Evolutionary conservation across 2,329 filamentous ascomycete genomes (phyloP).

Genomic region (Pseudogymnoascus sp.): DNA sequence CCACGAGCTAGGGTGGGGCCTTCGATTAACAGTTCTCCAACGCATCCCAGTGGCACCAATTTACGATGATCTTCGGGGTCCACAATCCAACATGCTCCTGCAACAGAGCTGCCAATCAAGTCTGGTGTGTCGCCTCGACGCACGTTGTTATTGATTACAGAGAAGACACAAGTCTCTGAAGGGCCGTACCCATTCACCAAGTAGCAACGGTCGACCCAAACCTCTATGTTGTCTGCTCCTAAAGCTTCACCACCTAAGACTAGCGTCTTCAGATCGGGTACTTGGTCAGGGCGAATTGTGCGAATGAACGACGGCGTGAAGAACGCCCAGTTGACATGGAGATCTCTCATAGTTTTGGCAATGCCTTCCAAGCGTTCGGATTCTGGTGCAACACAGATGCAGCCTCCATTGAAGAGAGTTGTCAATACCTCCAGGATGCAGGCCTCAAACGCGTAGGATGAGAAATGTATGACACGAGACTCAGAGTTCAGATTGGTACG

Average conservation of each 20-base stretch:
- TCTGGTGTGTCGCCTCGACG: constrained; percentile 22
- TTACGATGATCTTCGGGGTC: not conserved
- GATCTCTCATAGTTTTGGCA: constrained; percentile 50
- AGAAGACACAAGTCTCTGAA: constrained; percentile 67
- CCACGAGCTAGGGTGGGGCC: constrained; percentile 52
- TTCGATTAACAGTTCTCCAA: constrained; percentile 10
- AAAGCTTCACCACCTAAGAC: constrained; percentile 86
- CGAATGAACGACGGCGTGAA: constrained; percentile 53
- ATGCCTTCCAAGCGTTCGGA: constrained; percentile 64
- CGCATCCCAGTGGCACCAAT: not conserved
- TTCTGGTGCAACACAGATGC: constrained; percentile 58
- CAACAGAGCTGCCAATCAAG: constrained; percentile 20
- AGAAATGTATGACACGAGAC: constrained; percentile 32
- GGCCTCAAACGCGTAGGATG: constrained; percentile 10
- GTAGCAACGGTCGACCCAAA: constrained; percentile 30
- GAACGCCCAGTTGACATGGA: constrained; percentile 41
- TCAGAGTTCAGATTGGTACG: constrained; percentile 31
- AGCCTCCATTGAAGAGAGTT: constrained; percentile 8
- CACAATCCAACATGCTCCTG: constrained; percentile 30
- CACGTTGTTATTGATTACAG: not conserved
- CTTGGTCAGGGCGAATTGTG: constrained; percentile 77
- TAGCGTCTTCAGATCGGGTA: constrained; percentile 61
- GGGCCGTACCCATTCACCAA: constrained; percentile 60
- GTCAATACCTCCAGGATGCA: constrained; percentile 8
- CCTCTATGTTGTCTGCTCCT: constrained; percentile 41